These are phyloP conservation scores for Selenicereus undatus DNA, from an alignment of 148 eudicot genomes.

Conservation along the genomic window DNA sequence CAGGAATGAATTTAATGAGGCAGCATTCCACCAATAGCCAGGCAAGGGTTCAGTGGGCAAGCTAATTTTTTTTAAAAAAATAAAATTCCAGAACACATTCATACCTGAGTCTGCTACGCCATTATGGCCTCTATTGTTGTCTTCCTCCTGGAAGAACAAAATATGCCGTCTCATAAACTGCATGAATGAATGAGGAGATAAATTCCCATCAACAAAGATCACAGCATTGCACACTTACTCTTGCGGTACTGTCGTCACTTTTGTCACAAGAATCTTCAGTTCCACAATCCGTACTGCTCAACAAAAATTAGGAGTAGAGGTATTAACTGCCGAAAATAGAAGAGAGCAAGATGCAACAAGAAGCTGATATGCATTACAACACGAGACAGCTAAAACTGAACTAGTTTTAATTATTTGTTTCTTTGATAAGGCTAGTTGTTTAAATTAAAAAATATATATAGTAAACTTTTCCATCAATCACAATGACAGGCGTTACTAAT, in stretches of 20 bases:
- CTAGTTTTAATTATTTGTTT: too few species aligned
- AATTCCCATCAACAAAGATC: neutral
- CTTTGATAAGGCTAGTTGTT: too few species aligned
- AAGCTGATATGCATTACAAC: neutral
- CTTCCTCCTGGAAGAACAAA: constrained; percentile 32
- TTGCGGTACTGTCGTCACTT: constrained; percentile 45
- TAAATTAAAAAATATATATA: too few species aligned
- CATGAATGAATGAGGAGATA: constrained; percentile 4
- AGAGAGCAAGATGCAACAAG: neutral
- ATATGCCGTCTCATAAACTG: constrained; percentile 1
- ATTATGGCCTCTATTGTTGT: constrained; percentile 27
- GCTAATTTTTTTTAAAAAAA: neutral
- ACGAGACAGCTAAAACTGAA: neutral
- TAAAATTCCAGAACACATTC: neutral
- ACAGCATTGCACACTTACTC: constrained; percentile 30
- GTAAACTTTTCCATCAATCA: neutral
- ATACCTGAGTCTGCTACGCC: constrained; percentile 38
- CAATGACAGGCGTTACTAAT: too few species aligned
- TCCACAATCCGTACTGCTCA: constrained; percentile 43
- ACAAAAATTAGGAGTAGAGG: neutral
- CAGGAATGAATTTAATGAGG: neutral
- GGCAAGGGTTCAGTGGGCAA: neutral
- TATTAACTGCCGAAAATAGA: neutral
- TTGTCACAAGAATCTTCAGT: constrained; percentile 48
- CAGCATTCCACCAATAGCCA: neutral